Conservation (phyloP, 305 asterid genomes). For the Petunia hybrid region DNA sequence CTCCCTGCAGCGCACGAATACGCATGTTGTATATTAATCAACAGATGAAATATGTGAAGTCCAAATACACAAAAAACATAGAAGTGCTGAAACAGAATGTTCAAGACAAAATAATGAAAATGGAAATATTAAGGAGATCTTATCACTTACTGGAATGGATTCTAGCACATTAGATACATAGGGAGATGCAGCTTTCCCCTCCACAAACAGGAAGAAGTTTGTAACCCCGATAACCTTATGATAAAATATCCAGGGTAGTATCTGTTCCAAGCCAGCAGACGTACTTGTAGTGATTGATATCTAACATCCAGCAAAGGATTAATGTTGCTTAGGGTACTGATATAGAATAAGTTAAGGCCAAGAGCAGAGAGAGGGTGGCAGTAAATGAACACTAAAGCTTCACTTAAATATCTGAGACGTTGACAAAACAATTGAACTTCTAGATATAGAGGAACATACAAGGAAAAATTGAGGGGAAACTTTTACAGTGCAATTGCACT, state of each 20-base stretch:
- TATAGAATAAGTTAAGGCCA: background rate
- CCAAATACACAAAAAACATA: conserved; percentile 5
- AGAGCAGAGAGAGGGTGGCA: background rate
- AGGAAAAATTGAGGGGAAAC: background rate
- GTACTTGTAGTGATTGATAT: conserved; percentile 77
- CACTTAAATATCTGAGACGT: background rate
- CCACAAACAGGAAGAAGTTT: conserved; percentile 78
- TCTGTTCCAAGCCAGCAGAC: conserved; percentile 81
- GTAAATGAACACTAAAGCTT: too few relatives aligned
- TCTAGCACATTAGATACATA: conserved; percentile 72
- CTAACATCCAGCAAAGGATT: conserved; percentile 42
- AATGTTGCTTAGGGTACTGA: background rate
- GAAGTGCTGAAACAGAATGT: conserved; percentile 34
- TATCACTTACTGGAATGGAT: conserved; percentile 67
- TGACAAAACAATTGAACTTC: background rate
- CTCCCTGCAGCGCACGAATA: conserved; percentile 67
- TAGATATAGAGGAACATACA: background rate
- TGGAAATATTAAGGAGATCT: background rate
- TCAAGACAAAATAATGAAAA: background rate
- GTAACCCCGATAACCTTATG: conserved; percentile 80
- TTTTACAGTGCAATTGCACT: background rate
- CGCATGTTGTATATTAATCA: conserved; percentile 21
- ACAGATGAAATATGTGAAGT: background rate
- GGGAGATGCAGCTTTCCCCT: conserved; percentile 84
- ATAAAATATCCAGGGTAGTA: conserved; percentile 78